Base-by-base conservation (phyloP, 2,329 filamentous ascomycete genomes). In the Calonectria crousiana region DNA sequence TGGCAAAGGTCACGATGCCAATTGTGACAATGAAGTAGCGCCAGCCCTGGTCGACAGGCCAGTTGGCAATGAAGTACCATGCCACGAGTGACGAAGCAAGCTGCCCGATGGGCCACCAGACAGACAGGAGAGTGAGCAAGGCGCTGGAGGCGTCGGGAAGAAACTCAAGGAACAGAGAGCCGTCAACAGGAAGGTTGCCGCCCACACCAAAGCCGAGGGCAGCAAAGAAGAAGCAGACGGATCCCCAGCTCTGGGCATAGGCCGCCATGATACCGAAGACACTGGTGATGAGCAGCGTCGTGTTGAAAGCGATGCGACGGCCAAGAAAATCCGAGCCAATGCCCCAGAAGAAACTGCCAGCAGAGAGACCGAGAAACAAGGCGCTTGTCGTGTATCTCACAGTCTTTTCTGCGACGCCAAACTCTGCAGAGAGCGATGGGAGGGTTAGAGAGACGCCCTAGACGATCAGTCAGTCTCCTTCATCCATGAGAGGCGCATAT, bases 71-170 rank as follows among this genome's bases (percentile, higher is more conserved):
- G 78, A 93, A 95, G 58, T 89, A 93, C 95, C 94, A 96, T 9
- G 93, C 94, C 62, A 95, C 87, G 6, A 94, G 84, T 3, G 92
- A 93, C 2, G 93, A 92, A 71, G 93, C 89, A 10, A 97, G 88
- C 81, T 97, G 94, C 8, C 95, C 95, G 23, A 97, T 85, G 0
- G 95, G 94, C 95, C 95, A 98, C 93, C 94, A 97, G 10, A 95
- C 90, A 9, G 94, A 95, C n/a, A 97, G 88, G 62, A 96, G 88
- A 0, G 95, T 97, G 36, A 97, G 87, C 18, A 97, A 89, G 38
- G 92, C 91, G 75, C 92, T 92, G n/a, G 92, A 93, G 0, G 92
- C 90, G 72, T 93, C 92, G 0, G 95, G 95, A 0, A 97, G 86
- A 77, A 96, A 96, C 81, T 98, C 95, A 47, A 97, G 88, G 82